Conservation (phyloP, 169 alveolate species). For the Perkinsus marinus region DNA sequence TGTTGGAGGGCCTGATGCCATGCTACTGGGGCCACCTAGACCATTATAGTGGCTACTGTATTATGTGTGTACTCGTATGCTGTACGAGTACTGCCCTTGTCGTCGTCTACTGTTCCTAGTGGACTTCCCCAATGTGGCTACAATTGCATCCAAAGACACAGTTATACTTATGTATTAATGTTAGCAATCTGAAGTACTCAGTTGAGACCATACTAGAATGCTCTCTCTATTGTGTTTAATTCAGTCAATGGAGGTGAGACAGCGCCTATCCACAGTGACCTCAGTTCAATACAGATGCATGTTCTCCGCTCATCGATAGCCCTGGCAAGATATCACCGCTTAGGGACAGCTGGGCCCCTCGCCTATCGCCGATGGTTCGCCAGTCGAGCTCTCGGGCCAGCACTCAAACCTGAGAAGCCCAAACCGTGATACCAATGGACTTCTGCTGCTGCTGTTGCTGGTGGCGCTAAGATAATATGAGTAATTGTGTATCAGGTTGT, state of each 20-base stretch:
- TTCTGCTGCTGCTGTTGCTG: background rate
- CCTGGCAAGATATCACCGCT: too few species aligned
- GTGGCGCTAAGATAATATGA: background rate
- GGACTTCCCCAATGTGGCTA: too few species aligned
- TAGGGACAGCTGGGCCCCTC: too few species aligned
- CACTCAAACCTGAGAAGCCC: background rate
- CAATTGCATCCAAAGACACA: too few species aligned
- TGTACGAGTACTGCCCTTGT: background rate
- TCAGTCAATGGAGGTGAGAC: too few species aligned
- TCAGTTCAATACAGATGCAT: background rate
- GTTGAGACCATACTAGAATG: too few species aligned
- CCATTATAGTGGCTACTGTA: background rate
- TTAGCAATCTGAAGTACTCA: too few species aligned
- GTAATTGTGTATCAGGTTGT: too few species aligned
- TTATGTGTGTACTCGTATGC: background rate
- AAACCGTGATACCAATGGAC: background rate
- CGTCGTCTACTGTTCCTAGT: too few species aligned
- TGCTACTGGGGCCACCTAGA: background rate
- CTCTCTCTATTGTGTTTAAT: too few species aligned
- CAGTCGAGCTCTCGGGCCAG: background rate
- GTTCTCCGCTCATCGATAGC: background rate
- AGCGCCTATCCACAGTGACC: too few species aligned
- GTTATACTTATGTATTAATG: too few species aligned
- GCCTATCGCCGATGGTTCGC: background rate
- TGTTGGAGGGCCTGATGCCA: background rate